These are phyloP conservation scores for Monosporascus sp. DNA, from an alignment of 2,329 filamentous ascomycete species.

Conservation along the genomic window DNA sequence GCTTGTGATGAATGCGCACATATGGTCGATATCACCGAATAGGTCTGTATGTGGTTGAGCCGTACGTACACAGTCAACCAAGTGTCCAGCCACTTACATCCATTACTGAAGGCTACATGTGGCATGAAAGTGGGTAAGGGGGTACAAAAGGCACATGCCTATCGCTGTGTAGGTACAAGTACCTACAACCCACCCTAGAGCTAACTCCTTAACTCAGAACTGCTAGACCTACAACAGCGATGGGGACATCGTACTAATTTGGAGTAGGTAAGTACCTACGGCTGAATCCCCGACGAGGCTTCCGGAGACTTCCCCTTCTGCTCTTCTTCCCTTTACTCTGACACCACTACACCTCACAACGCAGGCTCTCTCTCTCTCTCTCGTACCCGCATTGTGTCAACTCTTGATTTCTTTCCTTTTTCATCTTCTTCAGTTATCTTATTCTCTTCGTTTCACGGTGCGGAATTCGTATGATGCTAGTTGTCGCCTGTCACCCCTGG, in stretches of 20 bases:
- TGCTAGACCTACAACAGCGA: too few species aligned
- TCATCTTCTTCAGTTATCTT: constrained; percentile 5
- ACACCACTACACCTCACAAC: not conserved
- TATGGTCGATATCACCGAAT: too few species aligned
- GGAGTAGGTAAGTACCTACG: too few species aligned
- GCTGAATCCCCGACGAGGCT: not conserved
- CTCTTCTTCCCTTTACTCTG: not conserved
- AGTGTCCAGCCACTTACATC: too few species aligned
- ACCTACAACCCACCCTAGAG: too few species aligned
- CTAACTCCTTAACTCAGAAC: too few species aligned
- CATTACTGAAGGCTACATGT: not conserved
- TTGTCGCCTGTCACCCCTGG: constrained; percentile 24
- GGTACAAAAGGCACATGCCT: not conserved
- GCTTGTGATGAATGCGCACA: too few species aligned
- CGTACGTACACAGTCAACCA: too few species aligned
- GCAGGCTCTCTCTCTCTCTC: too few species aligned
- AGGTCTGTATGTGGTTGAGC: too few species aligned
- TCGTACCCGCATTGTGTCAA: too few species aligned
- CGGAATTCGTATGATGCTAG: constrained; percentile 26
- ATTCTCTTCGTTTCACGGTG: constrained; percentile 15
- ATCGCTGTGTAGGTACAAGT: too few species aligned
- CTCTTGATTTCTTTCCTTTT: not conserved
- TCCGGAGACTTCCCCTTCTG: not conserved
- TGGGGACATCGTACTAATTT: not conserved
- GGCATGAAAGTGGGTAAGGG: not conserved